Evolutionary conservation across 2,329 filamentous ascomycete species (phyloP).

Genomic region (Endoconidiophora polonica): DNA sequence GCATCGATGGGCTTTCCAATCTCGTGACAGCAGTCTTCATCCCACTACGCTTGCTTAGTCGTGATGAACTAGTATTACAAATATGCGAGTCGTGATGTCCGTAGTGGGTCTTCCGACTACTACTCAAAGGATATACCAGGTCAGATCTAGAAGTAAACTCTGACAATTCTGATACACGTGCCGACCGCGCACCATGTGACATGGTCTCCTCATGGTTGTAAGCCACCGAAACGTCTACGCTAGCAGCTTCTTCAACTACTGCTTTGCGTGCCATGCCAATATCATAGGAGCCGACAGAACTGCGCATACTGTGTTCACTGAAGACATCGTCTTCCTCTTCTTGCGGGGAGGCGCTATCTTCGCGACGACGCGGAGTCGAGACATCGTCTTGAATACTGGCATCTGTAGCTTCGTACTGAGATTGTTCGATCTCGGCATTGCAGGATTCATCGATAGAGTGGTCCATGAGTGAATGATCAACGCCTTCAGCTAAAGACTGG

Average conservation of each 20-base stretch:
- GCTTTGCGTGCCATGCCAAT: conserved; percentile 19
- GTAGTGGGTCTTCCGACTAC: conserved; percentile 42
- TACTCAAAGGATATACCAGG: not conserved
- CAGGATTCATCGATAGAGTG: conserved; percentile 12
- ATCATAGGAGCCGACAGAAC: conserved; percentile 37
- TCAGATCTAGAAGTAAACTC: conserved; percentile 34
- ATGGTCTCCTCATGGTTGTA: conserved; percentile 12
- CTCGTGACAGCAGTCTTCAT: conserved; percentile 33
- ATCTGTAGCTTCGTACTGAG: conserved; percentile 9
- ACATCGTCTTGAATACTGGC: not conserved
- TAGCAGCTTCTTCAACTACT: conserved; percentile 8
- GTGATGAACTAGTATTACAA: conserved; percentile 45
- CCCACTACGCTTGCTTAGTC: conserved; percentile 31
- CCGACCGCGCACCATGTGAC: conserved; percentile 22
- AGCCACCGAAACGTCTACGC: conserved; percentile 12
- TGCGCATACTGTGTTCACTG: conserved; percentile 39
- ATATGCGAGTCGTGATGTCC: conserved; percentile 42
- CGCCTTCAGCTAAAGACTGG: too few relatives aligned
- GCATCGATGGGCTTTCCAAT: conserved; percentile 35
- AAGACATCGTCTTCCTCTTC: conserved; percentile 40
- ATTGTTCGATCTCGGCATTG: conserved; percentile 7
- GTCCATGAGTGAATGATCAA: conserved; percentile 9
- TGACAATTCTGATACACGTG: conserved; percentile 34
- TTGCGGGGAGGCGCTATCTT: conserved; percentile 27
- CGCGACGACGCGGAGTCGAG: conserved; percentile 3